Base-by-base conservation (phyloP, 2,329 filamentous ascomycete genomes). In the Hysterium pulicare region DNA sequence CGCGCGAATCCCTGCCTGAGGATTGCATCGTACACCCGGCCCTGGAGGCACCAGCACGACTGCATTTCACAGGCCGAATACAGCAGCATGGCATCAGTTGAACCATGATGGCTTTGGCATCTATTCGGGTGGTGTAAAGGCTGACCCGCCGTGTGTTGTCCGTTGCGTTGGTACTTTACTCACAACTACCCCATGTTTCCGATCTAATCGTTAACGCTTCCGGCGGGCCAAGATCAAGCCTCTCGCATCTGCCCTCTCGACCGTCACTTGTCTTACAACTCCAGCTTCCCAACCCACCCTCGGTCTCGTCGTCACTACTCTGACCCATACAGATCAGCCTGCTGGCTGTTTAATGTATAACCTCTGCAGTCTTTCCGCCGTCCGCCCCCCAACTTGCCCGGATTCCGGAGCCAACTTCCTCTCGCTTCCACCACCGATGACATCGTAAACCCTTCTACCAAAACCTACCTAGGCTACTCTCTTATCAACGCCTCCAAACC, bases 371-470 rank as follows among this genome's bases (percentile, higher is more conserved):
- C 16, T 43, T 21, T 17, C 13, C 21, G 33, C 15, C 15, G 21
- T 33, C 20, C 15, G 24, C 31, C 33, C 5, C 31, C 39, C 32
- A 20, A 24, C 38, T 15, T 28, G 43, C 28, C 42, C 26, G 38
- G 13, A 38, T 22, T 21, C 22, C 30, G 22, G 41, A 41, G 42
- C 42, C 39, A 33, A 41, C 38, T 26, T 15, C n/a, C 17, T 37
- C 24, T 28, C 24, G 24, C 40, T 26, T 39, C 42, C 3, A 9
- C 50, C 46, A 50, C 53, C 38, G 41, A 54, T 53, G 53, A 58
- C 57, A 51, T 61, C 50, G 48, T 33, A 43, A 36, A 47, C 47
- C 47, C 31, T 48, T 42, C 49, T 46, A 43, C 37, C 47, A 51
- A 41, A 45, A 43, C 39, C n/a, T 24, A 40, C 49, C 48, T 22